These are phyloP conservation scores for Boletus barrowsii DNA, from an alignment of 768 basidiomycete species.

Conservation along the genomic window DNA sequence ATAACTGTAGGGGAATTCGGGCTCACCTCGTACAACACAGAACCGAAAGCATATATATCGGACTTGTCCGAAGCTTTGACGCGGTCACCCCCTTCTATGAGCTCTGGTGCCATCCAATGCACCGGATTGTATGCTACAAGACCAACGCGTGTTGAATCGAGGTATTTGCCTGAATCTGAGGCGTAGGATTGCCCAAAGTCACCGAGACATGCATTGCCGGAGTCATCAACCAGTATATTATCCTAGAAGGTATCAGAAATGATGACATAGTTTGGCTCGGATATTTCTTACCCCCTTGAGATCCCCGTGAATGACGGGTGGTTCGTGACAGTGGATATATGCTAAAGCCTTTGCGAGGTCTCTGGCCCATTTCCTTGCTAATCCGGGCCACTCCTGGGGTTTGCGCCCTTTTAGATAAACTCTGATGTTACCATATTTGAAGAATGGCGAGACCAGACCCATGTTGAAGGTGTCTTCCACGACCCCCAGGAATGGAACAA, in stretches of 20 bases:
- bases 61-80: conserved; percentile 11
- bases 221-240: conserved; percentile 22
- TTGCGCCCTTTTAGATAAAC: neutral
- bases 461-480: conserved; percentile 3
- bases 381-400: neutral
- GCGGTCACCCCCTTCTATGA: conserved; percentile 6
- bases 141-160: conserved; percentile 26
- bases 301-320: conserved; percentile 39
- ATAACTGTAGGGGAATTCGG: neutral
- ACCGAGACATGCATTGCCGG: conserved; percentile 14
- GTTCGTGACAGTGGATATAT: conserved; percentile 25
- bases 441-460: conserved; percentile 26
- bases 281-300: conserved; percentile 33
- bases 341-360: conserved; percentile 21
- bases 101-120: conserved; percentile 30
- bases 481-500: conserved; percentile 26
- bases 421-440: conserved; percentile 19
- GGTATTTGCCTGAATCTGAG: conserved; percentile 20
- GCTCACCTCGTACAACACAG: conserved; percentile 31
- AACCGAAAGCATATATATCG: conserved; percentile 29
- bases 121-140: conserved; percentile 2
- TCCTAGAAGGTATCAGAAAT: conserved; percentile 14
- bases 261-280: neutral
- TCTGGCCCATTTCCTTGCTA: conserved; percentile 8
- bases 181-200: conserved; percentile 30